phyloP scores from a whole-genome alignment of 192 early-diverging fungal genomes.

The Piromyces sp. region DNA sequence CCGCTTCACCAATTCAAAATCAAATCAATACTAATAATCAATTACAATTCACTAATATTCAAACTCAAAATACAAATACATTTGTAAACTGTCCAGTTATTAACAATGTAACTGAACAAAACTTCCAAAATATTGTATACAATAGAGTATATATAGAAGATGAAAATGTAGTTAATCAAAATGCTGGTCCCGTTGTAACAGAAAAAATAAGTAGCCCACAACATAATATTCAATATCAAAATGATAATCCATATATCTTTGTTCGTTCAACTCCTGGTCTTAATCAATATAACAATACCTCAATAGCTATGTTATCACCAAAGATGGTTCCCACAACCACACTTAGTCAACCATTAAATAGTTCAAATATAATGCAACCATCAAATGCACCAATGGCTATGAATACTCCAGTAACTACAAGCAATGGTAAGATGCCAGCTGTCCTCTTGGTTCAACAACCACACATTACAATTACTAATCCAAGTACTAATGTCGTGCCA shows the following conservation, averaged over 20 bases:
- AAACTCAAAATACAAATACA: neutral
- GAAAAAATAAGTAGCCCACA: neutral
- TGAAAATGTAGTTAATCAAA: neutral
- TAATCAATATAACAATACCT: neutral
- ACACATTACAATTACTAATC: neutral
- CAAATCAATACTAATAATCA: no score
- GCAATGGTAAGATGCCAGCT: neutral
- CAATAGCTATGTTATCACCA: neutral
- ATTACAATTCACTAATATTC: no score
- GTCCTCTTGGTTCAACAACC: neutral
- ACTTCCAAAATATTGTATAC: neutral
- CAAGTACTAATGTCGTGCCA: neutral
- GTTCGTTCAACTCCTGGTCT: neutral
- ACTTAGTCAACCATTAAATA: neutral
- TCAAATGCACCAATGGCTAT: no score
- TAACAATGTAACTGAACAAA: neutral
- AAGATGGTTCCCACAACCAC: neutral
- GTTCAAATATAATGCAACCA: neutral
- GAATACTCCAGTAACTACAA: no score
- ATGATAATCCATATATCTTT: neutral
- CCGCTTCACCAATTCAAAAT: no score
- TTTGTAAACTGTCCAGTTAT: neutral
- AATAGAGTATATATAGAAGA: neutral
- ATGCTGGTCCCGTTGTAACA: neutral
- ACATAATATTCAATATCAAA: neutral